phyloP scores from a whole-genome alignment of 257 asterid species.

The Rubia yunnanensis region DNA sequence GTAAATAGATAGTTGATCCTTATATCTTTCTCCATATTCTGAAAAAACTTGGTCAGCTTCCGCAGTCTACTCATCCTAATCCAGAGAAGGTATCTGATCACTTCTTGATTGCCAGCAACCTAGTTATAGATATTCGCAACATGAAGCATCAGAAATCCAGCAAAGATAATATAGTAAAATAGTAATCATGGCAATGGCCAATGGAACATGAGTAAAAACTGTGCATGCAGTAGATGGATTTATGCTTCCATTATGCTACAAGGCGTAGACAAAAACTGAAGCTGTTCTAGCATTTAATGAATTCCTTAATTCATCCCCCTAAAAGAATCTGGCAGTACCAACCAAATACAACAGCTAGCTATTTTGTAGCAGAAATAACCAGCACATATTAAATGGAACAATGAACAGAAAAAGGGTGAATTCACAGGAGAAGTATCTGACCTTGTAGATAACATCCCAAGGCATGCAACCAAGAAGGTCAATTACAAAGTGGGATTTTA shows the following conservation, averaged over 20 bases:
- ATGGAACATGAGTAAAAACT: neutral
- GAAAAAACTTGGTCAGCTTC: constrained; percentile 46
- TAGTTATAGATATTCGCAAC: constrained; percentile 12
- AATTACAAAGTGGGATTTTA: constrained; percentile 30
- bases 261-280: neutral
- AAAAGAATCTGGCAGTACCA: neutral
- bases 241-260: too few relatives aligned
- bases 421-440: neutral
- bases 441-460: constrained; percentile 42
- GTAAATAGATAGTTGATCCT: constrained; percentile 79
- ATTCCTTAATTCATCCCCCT: neutral
- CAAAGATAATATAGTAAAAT: neutral
- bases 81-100: constrained; percentile 74
- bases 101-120: constrained; percentile 62
- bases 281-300: neutral
- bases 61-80: constrained; percentile 77
- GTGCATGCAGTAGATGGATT: too few relatives aligned
- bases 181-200: neutral
- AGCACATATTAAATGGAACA: neutral
- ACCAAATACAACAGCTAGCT: neutral
- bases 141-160: constrained; percentile 3
- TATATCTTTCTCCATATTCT: constrained; percentile 77
- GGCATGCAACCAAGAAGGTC: constrained; percentile 41
- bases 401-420: neutral
- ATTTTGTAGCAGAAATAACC: neutral